These are phyloP conservation scores for Paramecium pentaurelia DNA, from an alignment of 73 alveolate genomes.

Conservation along the genomic window DNA sequence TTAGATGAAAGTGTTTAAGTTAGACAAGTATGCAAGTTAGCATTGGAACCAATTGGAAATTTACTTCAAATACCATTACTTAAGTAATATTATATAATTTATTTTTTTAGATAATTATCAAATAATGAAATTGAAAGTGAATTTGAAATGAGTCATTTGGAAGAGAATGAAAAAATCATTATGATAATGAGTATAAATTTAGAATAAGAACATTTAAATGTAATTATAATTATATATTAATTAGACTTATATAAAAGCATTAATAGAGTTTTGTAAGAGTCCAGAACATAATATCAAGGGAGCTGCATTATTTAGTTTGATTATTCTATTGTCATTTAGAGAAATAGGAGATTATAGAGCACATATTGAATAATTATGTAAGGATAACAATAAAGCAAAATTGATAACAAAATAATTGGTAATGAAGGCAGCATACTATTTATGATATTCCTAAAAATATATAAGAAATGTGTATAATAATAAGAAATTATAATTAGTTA, in stretches of 20 bases:
- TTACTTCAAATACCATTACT: not conserved
- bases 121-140: not conserved
- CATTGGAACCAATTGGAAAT: not conserved
- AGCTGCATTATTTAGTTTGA: conserved; percentile 46
- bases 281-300: conserved; percentile 41
- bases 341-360: not conserved
- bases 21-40: conserved; percentile 7
- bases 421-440: conserved; percentile 24
- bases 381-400: not conserved
- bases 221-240: not conserved
- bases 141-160: not conserved
- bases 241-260: not conserved
- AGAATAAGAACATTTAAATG: not conserved
- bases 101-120: not conserved
- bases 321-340: conserved; percentile 7
- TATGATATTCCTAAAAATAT: not conserved
- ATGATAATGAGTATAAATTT: not conserved
- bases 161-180: conserved; percentile 26
- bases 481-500: no score
- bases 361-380: not conserved
- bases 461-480: not conserved
- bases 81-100: not conserved
- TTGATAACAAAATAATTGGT: not conserved
- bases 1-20: conserved; percentile 41
- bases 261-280: conserved; percentile 31